These are phyloP conservation scores for Knoxia roxburghii DNA, from an alignment of 257 asterid species.

Conservation along the genomic window DNA sequence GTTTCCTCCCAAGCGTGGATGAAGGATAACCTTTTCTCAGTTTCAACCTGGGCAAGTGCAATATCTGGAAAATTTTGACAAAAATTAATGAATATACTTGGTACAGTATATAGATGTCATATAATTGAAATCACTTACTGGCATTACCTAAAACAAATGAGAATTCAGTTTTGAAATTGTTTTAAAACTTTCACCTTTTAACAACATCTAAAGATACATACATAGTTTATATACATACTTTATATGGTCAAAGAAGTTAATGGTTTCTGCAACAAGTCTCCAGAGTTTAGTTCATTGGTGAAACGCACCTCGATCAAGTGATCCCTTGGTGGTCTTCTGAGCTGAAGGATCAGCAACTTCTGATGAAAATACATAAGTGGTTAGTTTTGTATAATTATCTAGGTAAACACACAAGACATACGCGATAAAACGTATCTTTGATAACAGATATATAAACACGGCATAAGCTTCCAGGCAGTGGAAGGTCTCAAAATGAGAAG, in stretches of 20 bases:
- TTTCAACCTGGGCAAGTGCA: conserved; percentile 68
- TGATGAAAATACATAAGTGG: conserved; percentile 21
- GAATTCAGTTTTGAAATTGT: neutral
- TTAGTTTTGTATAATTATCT: neutral
- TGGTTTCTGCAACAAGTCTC: conserved; percentile 8
- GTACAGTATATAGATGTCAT: neutral
- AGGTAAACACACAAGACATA: neutral
- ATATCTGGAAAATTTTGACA: conserved; percentile 39
- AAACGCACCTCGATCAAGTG: conserved; percentile 63
- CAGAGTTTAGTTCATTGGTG: neutral
- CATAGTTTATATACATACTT: too few relatives aligned
- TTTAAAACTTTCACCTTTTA: neutral
- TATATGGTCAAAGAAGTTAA: neutral
- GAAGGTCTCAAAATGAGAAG: neutral
- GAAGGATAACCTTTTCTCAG: conserved; percentile 54
- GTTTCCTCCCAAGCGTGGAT: conserved; percentile 87
- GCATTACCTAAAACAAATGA: neutral
- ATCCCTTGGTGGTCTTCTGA: conserved; percentile 50
- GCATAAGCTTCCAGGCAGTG: neutral
- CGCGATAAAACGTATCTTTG: neutral
- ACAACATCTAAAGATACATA: neutral
- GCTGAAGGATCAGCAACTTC: conserved; percentile 38
- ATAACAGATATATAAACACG: neutral
- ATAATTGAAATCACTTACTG: neutral
- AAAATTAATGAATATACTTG: neutral